These are phyloP conservation scores for Dothiorella sarmentorum DNA, from an alignment of 2,329 filamentous ascomycete species.

Conservation along the genomic window DNA sequence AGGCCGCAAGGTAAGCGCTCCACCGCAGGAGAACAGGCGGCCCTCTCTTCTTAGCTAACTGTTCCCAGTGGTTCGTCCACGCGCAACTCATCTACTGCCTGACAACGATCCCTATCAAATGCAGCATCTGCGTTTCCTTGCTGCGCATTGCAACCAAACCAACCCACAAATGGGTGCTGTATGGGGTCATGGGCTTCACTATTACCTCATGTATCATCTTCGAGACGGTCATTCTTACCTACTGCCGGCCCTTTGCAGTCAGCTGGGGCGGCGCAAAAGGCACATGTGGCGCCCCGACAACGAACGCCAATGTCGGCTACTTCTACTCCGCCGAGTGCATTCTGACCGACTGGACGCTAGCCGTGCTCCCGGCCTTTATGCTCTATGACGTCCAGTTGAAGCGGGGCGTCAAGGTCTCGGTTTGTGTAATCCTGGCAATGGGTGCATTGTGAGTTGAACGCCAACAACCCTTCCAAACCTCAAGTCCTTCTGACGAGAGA, in stretches of 20 bases:
- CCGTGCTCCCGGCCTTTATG: slow-evolving; percentile 34
- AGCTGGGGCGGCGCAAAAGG: slow-evolving; percentile 13
- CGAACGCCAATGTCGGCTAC: slow-evolving; percentile 31
- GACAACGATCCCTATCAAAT: neutral
- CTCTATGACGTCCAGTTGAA: slow-evolving; percentile 45
- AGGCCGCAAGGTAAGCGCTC: neutral
- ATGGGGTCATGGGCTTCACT: neutral
- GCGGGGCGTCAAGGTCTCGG: slow-evolving; percentile 43
- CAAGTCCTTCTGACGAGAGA: slow-evolving; percentile 15
- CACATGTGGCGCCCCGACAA: neutral
- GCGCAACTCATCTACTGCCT: neutral
- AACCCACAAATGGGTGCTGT: neutral
- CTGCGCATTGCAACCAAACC: neutral
- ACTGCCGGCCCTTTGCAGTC: slow-evolving; percentile 16
- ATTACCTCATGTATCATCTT: neutral
- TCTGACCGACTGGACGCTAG: slow-evolving; percentile 28
- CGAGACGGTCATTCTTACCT: neutral
- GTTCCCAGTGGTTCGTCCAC: neutral
- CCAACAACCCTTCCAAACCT: neutral
- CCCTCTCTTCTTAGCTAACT: neutral
- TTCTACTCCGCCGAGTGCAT: slow-evolving; percentile 36
- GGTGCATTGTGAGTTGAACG: slow-evolving; percentile 39
- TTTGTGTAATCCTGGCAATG: slow-evolving; percentile 43
- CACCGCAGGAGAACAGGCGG: neutral
- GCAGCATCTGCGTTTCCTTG: slow-evolving; percentile 3